Evolutionary conservation across 2,329 filamentous ascomycete species (phyloP).

Genomic region (Lachnum nothofagi): DNA sequence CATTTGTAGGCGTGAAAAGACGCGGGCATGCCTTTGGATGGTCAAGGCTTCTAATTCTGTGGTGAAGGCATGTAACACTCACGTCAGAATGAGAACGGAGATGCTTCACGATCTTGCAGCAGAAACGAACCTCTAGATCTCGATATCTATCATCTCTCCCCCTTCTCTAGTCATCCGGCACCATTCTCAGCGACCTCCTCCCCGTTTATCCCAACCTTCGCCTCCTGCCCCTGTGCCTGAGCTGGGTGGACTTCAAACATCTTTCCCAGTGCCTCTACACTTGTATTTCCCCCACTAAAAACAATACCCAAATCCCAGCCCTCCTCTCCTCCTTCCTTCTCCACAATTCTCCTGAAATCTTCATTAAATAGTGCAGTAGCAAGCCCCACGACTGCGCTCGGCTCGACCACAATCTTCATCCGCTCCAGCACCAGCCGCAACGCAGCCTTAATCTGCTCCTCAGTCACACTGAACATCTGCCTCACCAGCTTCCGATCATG

Average conservation of each 20-base stretch:
- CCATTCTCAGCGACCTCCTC: conserved; percentile 15
- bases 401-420: conserved; percentile 87
- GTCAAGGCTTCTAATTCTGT: too few species aligned
- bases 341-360: conserved; percentile 68
- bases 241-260: conserved; percentile 38
- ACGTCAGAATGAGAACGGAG: too few species aligned
- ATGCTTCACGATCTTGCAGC: too few species aligned
- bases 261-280: conserved; percentile 47
- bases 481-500: conserved; percentile 64
- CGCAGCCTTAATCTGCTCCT: conserved; percentile 74
- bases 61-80: too few species aligned
- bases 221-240: conserved; percentile 6
- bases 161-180: conserved; percentile 4
- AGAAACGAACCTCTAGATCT: neutral
- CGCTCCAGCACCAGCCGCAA: conserved; percentile 77
- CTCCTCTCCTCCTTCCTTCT: conserved; percentile 61
- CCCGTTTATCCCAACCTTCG: conserved; percentile 3
- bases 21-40: too few species aligned
- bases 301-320: conserved; percentile 69
- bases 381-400: conserved; percentile 76
- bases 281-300: conserved; percentile 57
- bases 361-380: conserved; percentile 81
- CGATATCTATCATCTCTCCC: neutral
- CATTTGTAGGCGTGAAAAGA: too few species aligned
- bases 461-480: conserved; percentile 67